Evolutionary conservation across 345 rosid genomes (phyloP), one percentile per base, ranked within the genome.

Genomic region (Euphorbia peplus): DNA sequence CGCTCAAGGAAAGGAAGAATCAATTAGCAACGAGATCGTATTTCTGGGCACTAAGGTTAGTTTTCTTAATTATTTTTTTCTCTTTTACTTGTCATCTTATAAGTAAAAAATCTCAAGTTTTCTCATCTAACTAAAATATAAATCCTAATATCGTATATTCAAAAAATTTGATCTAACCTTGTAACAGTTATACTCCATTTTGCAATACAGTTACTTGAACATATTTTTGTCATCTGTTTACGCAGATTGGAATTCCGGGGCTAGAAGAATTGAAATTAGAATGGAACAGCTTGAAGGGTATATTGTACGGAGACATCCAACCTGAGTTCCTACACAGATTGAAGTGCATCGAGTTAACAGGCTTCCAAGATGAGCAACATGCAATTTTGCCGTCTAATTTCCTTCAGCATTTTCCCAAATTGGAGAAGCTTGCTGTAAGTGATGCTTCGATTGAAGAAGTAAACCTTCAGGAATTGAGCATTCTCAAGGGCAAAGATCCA

Each of bases 191-290:
- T 32, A 32, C 6, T 32, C 37, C 37, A 32, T 32, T 32, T 32
- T 32, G 4, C 37, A 32, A n/a, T n/a, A n/a, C 6, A 6, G 37
- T 32, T n/a, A n/a, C n/a, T n/a, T n/a, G n/a, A n/a, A n/a, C n/a
- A 32, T 32, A 32, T 32, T 32, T 39, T 39, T 39, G n/a, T 39
- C 6, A 4, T 51, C 28, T 5, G 54, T 15, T 19, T 58, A 0
- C 9, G 10, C 16, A 69, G 72, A 64, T 59, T 59, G 19, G 48
- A 44, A 44, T 60, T 41, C 64, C 48, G 14, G 8, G 8, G 8
- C 11, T 69, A 30, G 41, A 59, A 32, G 35, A 29, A 3, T 11
- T 69, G 32, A 47, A 55, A 32, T 15, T 69, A n/a, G 72, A 59
- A n/a, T 59, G 72, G 64, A n/a, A 59, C 19, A 14, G 7, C 4